Conservation (phyloP, 2,329 filamentous ascomycete genomes). For the Aspergillus pseudoviridinutans region DNA sequence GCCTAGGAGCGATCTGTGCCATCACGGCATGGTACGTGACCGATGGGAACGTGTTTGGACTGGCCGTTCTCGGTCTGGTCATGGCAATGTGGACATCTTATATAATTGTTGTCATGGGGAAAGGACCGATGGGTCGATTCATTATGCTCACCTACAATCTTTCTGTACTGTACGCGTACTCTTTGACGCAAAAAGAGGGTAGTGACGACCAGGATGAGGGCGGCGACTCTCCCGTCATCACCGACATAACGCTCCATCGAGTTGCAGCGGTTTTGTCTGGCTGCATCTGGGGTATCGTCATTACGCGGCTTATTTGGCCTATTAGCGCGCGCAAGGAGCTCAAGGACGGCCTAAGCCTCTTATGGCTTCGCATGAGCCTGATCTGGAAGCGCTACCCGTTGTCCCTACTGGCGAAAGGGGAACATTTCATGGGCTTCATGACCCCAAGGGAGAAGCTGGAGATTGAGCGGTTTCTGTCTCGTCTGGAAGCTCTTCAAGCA, state of each 20-base stretch:
- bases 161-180: constrained; percentile 90
- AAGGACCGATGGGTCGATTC: constrained; percentile 87
- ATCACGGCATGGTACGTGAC: constrained; percentile 74
- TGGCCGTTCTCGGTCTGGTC: constrained; percentile 78
- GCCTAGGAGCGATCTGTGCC: constrained; percentile 73
- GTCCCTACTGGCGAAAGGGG: constrained; percentile 62
- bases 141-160: constrained; percentile 96
- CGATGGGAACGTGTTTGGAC: constrained; percentile 65
- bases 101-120: constrained; percentile 77
- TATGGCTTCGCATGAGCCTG: constrained; percentile 91
- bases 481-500: constrained; percentile 67
- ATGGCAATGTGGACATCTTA: constrained; percentile 83
- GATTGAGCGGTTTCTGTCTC: constrained; percentile 72
- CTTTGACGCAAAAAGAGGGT: constrained; percentile 72
- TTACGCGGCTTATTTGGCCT: constrained; percentile 88
- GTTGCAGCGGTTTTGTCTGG: constrained; percentile 81
- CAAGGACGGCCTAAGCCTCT: constrained; percentile 80
- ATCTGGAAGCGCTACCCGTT: constrained; percentile 95
- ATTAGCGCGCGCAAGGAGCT: constrained; percentile 86
- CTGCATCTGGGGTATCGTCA: constrained; percentile 85
- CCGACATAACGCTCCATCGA: constrained; percentile 82
- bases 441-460: constrained; percentile 82
- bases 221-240: constrained; percentile 75
- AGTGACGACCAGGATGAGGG: constrained; percentile 84
- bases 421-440: constrained; percentile 67